Evolutionary conservation across 1,139 yeast species (phyloP).

Genomic region (Geotrichum histeridarum): DNA sequence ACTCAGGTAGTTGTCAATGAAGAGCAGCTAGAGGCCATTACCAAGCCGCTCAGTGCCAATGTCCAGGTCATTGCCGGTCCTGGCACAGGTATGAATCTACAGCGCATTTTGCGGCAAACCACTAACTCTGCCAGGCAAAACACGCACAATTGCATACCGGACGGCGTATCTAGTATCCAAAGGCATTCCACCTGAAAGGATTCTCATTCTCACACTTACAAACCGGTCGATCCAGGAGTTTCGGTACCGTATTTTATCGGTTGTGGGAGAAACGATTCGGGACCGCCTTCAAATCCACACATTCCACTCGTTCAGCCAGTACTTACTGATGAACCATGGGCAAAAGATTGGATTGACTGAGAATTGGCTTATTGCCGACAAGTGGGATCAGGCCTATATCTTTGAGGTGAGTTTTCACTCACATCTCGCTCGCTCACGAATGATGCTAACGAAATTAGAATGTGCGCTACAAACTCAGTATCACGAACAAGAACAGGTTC

Average conservation of each 20-base stretch:
- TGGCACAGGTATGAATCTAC: slow-evolving; percentile 49
- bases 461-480: slow-evolving; percentile 6
- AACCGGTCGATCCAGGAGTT: slow-evolving; percentile 85
- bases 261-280: slow-evolving; percentile 27
- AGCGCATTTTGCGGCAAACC: not conserved
- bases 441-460: not conserved
- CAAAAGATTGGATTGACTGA: slow-evolving; percentile 43
- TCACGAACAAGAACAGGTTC: slow-evolving; percentile 1
- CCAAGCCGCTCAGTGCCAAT: slow-evolving; percentile 48
- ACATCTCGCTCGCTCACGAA: not conserved
- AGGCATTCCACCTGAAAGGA: slow-evolving; percentile 50
- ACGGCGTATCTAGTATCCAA: slow-evolving; percentile 62
- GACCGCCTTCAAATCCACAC: slow-evolving; percentile 66
- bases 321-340: slow-evolving; percentile 57
- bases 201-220: slow-evolving; percentile 85
- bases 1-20: slow-evolving; percentile 42
- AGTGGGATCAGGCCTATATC: slow-evolving; percentile 53
- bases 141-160: slow-evolving; percentile 71
- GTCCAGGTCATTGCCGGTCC: slow-evolving; percentile 89
- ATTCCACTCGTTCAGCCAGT: slow-evolving; percentile 71
- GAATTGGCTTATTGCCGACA: slow-evolving; percentile 57
- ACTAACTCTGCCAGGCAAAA: slow-evolving; percentile 51
- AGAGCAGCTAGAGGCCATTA: slow-evolving; percentile 58
- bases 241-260: slow-evolving; percentile 49
- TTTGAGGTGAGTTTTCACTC: slow-evolving; percentile 27